Base-by-base conservation (phyloP, 129 eudicot species). In the Flaveria bidentis region DNA sequence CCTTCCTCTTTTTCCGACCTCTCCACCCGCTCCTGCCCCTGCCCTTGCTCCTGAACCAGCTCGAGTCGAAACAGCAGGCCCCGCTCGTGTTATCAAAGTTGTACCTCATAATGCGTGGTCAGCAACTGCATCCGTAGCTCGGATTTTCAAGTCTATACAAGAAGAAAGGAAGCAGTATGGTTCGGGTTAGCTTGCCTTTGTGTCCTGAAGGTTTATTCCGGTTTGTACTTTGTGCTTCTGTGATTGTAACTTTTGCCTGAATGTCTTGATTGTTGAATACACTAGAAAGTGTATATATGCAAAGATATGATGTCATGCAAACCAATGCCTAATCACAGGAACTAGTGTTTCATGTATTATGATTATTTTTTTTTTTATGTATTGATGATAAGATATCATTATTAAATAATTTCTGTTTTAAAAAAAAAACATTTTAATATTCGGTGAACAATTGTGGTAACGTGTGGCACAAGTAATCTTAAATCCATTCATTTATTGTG, bases 141-240 rank as follows among this genome's bases (percentile, higher is more conserved):
- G 98, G 51, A 93, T 93, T 25, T 90, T 93, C 76, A 89, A 55
- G 85, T 90, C 97, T 2, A 93, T 93, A 72, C 97, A 93, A 67
- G 93, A 90, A 79, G 97, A 90, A 75, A 88, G 98, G 69, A 86
- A 81, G 78, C 96, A 84, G 73, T 62, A 80, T 63, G 96, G 91
- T 45, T 84, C 88, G 0, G 84, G 71, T 1, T 85, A 81, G 75
- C n/a, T 68, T 50, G 30, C 25, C 57, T 36, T 2, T 15, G 64
- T 46, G 44, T 28, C n/a, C 1, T 71, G 20, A 63, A 69, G 69
- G 52, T 60, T 11, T 16, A 39, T 61, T 45, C 36, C 46, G 67
- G 80, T 72, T 62, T 80, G 84, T 80, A 66, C 62, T 66, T 16
- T 80, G 78, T 66, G 69, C 63, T 67, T 74, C 3, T 67, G 61